These are phyloP conservation scores for Elongisporangium undulatum DNA, from an alignment of 352 stramenopile species.

Conservation along the genomic window DNA sequence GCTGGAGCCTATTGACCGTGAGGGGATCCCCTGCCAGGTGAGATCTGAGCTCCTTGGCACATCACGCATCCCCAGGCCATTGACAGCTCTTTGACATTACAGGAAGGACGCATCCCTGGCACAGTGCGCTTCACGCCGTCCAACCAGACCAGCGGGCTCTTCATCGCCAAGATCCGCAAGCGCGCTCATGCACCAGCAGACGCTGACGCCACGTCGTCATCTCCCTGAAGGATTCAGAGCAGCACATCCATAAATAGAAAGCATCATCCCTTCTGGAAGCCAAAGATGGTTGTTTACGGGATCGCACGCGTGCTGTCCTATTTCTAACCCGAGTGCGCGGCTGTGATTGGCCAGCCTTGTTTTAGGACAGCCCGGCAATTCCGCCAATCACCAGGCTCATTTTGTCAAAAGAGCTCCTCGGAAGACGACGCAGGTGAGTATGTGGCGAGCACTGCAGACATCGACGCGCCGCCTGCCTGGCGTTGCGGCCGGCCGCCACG, in stretches of 20 bases:
- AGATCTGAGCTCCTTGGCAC: neutral
- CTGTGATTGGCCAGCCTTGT: neutral
- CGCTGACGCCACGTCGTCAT: neutral
- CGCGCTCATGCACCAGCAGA: neutral
- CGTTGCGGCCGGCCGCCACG: slow-evolving; percentile 2
- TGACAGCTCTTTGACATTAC: neutral
- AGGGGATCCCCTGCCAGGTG: slow-evolving; percentile 51
- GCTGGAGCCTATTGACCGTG: slow-evolving; percentile 13
- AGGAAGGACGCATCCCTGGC: slow-evolving; percentile 41
- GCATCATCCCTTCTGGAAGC: neutral
- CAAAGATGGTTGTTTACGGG: neutral
- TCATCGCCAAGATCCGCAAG: slow-evolving; percentile 64
- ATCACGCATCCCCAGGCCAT: no score
- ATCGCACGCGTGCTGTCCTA: neutral
- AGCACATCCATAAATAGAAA: neutral
- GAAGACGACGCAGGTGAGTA: neutral
- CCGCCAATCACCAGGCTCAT: neutral
- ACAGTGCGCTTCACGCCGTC: slow-evolving; percentile 74
- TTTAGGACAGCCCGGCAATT: neutral
- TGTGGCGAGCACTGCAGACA: neutral
- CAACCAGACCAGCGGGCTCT: slow-evolving; percentile 64
- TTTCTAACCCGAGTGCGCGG: neutral
- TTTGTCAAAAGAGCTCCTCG: neutral
- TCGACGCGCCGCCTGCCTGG: slow-evolving; percentile 2
- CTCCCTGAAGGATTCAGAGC: neutral